Conservation (phyloP, 192 early-diverging fungal species). For the Podila epigama region DNA sequence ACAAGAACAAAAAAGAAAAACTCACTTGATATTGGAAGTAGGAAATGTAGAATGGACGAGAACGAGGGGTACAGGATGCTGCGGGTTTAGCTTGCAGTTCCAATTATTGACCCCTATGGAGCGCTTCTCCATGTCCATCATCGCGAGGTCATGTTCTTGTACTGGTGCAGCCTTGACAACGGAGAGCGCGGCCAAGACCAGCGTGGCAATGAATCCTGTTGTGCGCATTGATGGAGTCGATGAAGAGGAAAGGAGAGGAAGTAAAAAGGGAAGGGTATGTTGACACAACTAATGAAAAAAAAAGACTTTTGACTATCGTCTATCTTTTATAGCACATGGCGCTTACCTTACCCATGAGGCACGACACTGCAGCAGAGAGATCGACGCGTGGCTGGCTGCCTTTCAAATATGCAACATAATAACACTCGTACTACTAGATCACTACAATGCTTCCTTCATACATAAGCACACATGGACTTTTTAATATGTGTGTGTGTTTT, state of each 20-base stretch:
- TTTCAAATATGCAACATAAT: no score
- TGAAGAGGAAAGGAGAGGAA: not conserved
- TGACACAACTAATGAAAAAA: no score
- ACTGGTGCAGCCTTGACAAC: not conserved
- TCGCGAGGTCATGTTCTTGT: not conserved
- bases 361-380: no score
- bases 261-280: not conserved
- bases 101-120: not conserved
- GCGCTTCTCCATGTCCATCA: not conserved
- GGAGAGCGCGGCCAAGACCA: not conserved
- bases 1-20: not conserved
- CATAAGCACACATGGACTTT: no score
- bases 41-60: not conserved
- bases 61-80: not conserved
- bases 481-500: no score
- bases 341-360: no score
- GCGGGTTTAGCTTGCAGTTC: not conserved
- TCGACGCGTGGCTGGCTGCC: no score
- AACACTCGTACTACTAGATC: no score
- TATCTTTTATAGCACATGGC: no score
- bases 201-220: not conserved
- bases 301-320: no score
- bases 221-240: not conserved
- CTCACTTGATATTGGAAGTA: not conserved
- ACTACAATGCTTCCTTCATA: no score